phyloP scores from a whole-genome alignment of 495 filamentous ascomycete species.

The Aspergillus hancockii region DNA sequence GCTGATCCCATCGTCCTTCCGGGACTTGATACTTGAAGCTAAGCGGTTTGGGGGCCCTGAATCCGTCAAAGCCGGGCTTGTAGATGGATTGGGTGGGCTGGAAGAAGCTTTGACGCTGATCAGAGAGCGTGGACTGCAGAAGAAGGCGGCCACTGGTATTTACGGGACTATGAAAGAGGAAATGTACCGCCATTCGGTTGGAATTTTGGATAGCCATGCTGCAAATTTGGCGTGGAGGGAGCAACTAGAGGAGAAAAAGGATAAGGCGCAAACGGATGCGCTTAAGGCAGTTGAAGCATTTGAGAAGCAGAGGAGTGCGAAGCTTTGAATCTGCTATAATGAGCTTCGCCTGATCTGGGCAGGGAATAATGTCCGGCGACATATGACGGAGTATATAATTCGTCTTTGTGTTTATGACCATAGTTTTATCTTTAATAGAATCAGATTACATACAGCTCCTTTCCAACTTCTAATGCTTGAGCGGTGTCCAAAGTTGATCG shows the following conservation, averaged over 20 bases:
- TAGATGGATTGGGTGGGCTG: constrained; percentile 66
- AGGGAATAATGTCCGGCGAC: neutral
- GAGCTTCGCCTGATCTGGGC: neutral
- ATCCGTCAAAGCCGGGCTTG: constrained; percentile 62
- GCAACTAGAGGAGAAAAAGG: constrained; percentile 33
- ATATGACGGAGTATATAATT: neutral
- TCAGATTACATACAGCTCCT: neutral
- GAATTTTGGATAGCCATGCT: constrained; percentile 47
- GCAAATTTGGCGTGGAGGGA: constrained; percentile 49
- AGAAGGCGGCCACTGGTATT: constrained; percentile 60
- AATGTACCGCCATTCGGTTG: constrained; percentile 67
- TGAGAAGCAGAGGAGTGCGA: constrained; percentile 44
- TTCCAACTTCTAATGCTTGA: no score
- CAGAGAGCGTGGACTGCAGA: constrained; percentile 52
- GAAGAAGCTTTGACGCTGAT: constrained; percentile 60
- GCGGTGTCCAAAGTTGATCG: no score
- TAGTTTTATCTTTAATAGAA: neutral
- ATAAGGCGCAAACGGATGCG: constrained; percentile 22
- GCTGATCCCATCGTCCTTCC: constrained; percentile 52
- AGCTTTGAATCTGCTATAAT: constrained; percentile 40
- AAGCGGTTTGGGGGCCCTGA: constrained; percentile 60
- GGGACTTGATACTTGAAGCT: constrained; percentile 67
- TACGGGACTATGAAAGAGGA: constrained; percentile 71
- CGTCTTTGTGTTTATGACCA: neutral
- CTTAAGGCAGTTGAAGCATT: constrained; percentile 38